Evolutionary conservation across 1,284 basidiomycete genomes (phyloP).

Genomic region (Phellopilus nigrolimitatus): DNA sequence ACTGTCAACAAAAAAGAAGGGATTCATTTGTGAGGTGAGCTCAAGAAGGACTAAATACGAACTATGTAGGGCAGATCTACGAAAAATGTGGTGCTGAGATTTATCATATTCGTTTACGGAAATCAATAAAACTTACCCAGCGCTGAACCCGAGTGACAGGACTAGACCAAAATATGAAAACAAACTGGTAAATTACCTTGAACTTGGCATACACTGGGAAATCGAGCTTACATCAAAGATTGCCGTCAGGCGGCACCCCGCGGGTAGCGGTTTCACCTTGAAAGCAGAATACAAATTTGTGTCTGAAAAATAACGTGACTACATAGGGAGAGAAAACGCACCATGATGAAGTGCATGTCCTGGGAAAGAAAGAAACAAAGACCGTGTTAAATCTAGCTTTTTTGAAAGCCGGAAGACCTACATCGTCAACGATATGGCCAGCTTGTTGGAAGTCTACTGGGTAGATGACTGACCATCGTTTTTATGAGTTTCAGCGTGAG

Average conservation of each 20-base stretch:
- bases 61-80: conserved; percentile 60
- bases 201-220: not conserved
- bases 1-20: conserved; percentile 38
- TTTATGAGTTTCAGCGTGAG: not conserved
- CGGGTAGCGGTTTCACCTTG: conserved; percentile 58
- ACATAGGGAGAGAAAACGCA: conserved; percentile 2
- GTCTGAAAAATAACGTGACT: too few relatives aligned
- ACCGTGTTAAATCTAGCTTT: not conserved
- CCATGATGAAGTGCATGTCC: conserved; percentile 71
- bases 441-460: conserved; percentile 71
- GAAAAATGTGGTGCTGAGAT: not conserved
- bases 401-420: conserved; percentile 34
- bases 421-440: conserved; percentile 82
- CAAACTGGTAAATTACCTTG: not conserved
- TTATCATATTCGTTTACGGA: conserved; percentile 6
- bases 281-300: not conserved
- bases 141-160: conserved; percentile 65
- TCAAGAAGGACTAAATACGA: conserved; percentile 23
- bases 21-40: not conserved
- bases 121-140: conserved; percentile 38
- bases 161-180: conserved; percentile 37
- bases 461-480: conserved; percentile 61
- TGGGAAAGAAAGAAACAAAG: conserved; percentile 27
- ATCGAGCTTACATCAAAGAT: conserved; percentile 70
- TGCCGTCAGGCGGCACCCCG: conserved; percentile 83